These are phyloP conservation scores for Lasiodiplodia sp. DNA, from an alignment of 2,329 filamentous ascomycete genomes.

Conservation along the genomic window DNA sequence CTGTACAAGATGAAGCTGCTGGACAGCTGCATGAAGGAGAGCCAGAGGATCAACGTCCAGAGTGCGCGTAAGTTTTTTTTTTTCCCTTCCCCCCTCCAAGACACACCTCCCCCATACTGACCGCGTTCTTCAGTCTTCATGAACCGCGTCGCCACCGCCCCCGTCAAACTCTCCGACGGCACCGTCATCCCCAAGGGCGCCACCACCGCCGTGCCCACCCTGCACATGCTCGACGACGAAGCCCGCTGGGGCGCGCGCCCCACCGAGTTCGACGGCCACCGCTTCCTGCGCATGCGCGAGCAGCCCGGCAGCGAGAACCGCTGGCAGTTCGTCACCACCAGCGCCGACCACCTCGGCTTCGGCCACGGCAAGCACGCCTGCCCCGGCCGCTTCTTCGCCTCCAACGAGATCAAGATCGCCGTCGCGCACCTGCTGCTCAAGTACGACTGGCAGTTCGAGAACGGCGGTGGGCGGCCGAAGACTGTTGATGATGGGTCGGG, in stretches of 20 bases:
- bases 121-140: slow-evolving; percentile 24
- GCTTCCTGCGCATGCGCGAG: slow-evolving; percentile 32
- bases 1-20: slow-evolving; percentile 43
- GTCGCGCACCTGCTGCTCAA: slow-evolving; percentile 32
- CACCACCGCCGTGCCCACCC: slow-evolving; percentile 30
- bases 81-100: too few species aligned
- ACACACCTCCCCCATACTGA: slow-evolving; percentile 20
- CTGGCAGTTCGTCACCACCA: slow-evolving; percentile 32
- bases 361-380: slow-evolving; percentile 33
- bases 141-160: slow-evolving; percentile 17
- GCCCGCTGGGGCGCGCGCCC: slow-evolving; percentile 30
- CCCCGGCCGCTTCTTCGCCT: slow-evolving; percentile 33
- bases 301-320: slow-evolving; percentile 30
- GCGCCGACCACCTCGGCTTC: slow-evolving; percentile 35
- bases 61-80: background rate
- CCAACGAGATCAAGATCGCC: slow-evolving; percentile 33
- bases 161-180: slow-evolving; percentile 40
- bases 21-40: slow-evolving; percentile 46
- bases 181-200: slow-evolving; percentile 36
- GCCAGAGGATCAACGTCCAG: slow-evolving; percentile 35
- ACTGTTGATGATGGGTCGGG: background rate
- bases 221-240: slow-evolving; percentile 26
- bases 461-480: background rate
- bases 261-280: slow-evolving; percentile 16
- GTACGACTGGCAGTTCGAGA: slow-evolving; percentile 30